Percentiles rank a stretch among this genome's conserved stretches.
phyloP scores from a whole-genome alignment of 192 early-diverging fungal genomes.

The Coemansia sp. region DNA sequence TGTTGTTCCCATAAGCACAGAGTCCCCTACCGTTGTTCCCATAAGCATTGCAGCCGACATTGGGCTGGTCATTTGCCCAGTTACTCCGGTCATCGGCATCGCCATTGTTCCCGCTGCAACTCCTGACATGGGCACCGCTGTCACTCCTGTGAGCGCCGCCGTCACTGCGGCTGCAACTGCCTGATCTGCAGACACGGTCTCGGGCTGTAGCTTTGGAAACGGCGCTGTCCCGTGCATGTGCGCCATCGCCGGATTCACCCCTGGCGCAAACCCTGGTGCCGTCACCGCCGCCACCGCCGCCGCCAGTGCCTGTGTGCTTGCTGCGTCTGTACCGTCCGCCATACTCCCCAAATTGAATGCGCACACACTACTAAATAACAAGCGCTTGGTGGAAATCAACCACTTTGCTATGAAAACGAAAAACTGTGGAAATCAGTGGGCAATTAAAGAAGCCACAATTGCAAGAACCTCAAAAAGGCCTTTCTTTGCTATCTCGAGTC shows the following conservation, averaged over 20 bases:
- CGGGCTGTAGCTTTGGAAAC: constrained; percentile 26
- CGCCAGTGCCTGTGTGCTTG: constrained; percentile 14
- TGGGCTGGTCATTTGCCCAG: constrained; percentile 18
- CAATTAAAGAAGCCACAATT: neutral
- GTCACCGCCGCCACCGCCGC: constrained; percentile 19
- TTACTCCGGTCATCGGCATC: constrained; percentile 1
- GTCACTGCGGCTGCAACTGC: neutral
- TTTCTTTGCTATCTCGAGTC: neutral
- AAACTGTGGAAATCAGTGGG: neutral
- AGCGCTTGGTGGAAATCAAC: no score
- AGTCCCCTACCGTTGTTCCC: constrained; percentile 16
- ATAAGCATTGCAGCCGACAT: constrained; percentile 29
- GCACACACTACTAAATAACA: neutral
- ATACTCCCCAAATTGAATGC: constrained; percentile 7
- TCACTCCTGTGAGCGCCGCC: constrained; percentile 6
- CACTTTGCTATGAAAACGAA: neutral
- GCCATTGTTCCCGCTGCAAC: neutral
- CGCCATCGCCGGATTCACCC: neutral
- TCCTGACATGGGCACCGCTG: neutral
- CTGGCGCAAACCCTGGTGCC: neutral
- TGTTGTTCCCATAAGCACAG: constrained; percentile 7
- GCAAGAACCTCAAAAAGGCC: neutral
- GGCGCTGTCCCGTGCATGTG: constrained; percentile 11
- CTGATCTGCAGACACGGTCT: constrained; percentile 5
- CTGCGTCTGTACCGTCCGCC: constrained; percentile 11